Conservation (phyloP, 352 stramenopile genomes). For the Phytophthora uliginosa region DNA sequence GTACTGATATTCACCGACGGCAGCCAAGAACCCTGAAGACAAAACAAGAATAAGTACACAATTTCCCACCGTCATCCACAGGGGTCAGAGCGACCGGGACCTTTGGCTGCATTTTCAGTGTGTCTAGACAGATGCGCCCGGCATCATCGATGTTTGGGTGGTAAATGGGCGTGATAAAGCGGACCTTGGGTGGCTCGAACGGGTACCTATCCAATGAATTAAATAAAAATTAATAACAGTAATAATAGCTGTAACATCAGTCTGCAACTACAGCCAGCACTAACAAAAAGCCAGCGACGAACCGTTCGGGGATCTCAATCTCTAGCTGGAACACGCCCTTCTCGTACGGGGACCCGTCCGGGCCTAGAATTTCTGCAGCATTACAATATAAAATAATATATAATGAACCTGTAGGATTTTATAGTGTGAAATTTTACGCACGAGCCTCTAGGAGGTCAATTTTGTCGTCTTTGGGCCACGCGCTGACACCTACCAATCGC, state of each 20-base stretch:
- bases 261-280: not conserved
- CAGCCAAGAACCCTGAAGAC: conserved; percentile 85
- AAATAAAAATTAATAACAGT: not conserved
- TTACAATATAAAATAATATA: not conserved
- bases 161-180: conserved; percentile 85
- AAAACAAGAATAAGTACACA: not conserved
- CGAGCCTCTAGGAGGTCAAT: conserved; percentile 82
- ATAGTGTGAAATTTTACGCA: conserved; percentile 36
- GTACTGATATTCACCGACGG: conserved; percentile 94
- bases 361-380: conserved; percentile 77
- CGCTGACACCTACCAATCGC: conserved; percentile 62
- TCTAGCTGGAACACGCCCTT: conserved; percentile 79
- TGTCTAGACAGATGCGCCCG: conserved; percentile 92
- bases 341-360: conserved; percentile 86
- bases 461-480: conserved; percentile 81
- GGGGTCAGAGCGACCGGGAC: conserved; percentile 20
- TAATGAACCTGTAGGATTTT: not conserved
- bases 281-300: not conserved
- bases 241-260: not conserved
- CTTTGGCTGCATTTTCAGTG: conserved; percentile 93
- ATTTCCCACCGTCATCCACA: not conserved
- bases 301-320: conserved; percentile 77
- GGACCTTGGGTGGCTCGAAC: conserved; percentile 86
- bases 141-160: conserved; percentile 90
- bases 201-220: conserved; percentile 62